These are phyloP conservation scores for Trichosporon inkin DNA, from an alignment of 1,284 basidiomycete genomes.

Conservation along the genomic window DNA sequence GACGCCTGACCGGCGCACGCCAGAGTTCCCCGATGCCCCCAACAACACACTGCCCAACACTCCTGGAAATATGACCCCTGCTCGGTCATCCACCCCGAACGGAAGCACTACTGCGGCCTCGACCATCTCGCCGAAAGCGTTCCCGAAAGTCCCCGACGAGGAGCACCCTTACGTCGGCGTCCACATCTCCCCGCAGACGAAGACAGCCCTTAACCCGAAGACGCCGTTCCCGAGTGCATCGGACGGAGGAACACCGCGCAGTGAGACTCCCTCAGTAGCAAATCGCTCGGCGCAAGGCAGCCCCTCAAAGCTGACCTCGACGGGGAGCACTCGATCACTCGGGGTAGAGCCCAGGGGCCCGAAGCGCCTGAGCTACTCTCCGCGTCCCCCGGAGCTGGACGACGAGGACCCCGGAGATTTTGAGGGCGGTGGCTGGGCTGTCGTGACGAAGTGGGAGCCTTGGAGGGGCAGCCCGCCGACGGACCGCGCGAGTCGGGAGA, in stretches of 20 bases:
- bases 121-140: conserved; percentile 14
- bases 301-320: not conserved
- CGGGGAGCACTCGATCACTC: conserved; percentile 2
- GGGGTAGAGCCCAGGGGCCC: not conserved
- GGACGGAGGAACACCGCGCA: conserved; percentile 1
- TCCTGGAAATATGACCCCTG: not conserved
- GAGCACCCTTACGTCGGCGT: conserved; percentile 43
- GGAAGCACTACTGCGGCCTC: not conserved
- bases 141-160: conserved; percentile 46
- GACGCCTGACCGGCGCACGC: not conserved
- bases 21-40: conserved; percentile 8
- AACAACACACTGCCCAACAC: conserved; percentile 7
- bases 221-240: not conserved
- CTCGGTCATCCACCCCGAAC: not conserved
- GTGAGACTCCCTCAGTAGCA: not conserved
- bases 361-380: conserved; percentile 14
- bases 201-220: conserved; percentile 1
- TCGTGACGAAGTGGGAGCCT: conserved; percentile 38
- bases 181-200: conserved; percentile 31
- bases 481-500: not conserved
- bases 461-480: conserved; percentile 6
- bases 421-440: conserved; percentile 47
- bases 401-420: conserved; percentile 49
- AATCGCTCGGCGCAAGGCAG: not conserved
- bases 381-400: conserved; percentile 37